phyloP scores from a whole-genome alignment of 305 asterid species.

The Fraxinus xanthoxyloides region DNA sequence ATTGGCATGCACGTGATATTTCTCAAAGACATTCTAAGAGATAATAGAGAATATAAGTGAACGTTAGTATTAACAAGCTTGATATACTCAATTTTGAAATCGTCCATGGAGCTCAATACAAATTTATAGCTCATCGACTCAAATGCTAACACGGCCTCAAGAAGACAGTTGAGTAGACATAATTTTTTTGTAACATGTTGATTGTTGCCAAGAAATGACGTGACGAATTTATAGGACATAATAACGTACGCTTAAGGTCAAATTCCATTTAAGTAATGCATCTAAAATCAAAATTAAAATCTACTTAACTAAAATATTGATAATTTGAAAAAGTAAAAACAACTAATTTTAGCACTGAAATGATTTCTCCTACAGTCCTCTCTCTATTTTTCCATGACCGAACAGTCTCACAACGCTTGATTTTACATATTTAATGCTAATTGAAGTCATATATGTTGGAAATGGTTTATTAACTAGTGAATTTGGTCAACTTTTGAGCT shows the following conservation, averaged over 20 bases:
- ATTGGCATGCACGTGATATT: neutral
- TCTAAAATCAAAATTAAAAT: neutral
- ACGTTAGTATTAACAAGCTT: neutral
- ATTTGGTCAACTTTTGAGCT: too few relatives aligned
- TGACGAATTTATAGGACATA: neutral
- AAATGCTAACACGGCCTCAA: neutral
- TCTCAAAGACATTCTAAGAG: neutral
- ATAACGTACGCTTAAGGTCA: neutral
- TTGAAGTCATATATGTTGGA: too few relatives aligned
- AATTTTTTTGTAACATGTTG: neutral
- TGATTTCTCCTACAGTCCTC: neutral
- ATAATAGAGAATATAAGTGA: neutral
- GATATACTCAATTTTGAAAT: neutral
- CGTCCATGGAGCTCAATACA: neutral
- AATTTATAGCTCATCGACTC: neutral
- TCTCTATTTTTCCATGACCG: neutral
- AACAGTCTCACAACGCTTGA: neutral
- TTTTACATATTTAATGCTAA: neutral
- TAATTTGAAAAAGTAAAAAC: neutral
- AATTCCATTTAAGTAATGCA: neutral
- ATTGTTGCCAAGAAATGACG: neutral
- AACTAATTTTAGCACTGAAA: neutral
- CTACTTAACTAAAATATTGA: neutral
- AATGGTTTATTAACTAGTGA: too few relatives aligned
- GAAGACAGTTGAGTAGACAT: neutral